phyloP scores from a whole-genome alignment of 805 yeast species.

The Starmerella vitae region DNA sequence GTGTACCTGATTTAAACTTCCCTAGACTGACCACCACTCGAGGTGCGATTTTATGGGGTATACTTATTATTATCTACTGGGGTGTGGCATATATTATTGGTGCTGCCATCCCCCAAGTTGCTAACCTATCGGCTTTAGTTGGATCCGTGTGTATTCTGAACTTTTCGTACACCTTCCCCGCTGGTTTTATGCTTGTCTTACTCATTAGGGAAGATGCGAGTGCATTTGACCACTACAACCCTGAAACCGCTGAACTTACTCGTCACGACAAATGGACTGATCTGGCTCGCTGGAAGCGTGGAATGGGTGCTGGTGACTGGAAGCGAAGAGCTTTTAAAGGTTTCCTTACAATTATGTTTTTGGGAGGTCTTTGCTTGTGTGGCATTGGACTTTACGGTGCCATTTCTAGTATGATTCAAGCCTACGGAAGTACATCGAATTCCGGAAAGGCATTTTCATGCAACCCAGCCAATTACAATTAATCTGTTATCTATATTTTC shows the following conservation, averaged over 20 bases:
- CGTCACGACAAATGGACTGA: constrained; percentile 24
- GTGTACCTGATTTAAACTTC: constrained; percentile 26
- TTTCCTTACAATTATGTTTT: constrained; percentile 20
- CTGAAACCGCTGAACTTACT: constrained; percentile 9
- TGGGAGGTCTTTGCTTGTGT: constrained; percentile 26
- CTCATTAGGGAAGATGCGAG: constrained; percentile 14
- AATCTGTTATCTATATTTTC: no score
- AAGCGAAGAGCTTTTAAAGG: constrained; percentile 18
- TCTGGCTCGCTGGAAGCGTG: constrained; percentile 30
- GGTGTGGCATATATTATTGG: constrained; percentile 34
- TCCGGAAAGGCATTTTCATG: constrained; percentile 2
- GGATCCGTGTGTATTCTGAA: constrained; percentile 36
- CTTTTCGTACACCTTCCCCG: constrained; percentile 37
- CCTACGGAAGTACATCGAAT: constrained; percentile 2
- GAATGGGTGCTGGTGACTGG: constrained; percentile 19
- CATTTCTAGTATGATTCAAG: constrained; percentile 14
- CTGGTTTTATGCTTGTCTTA: constrained; percentile 16
- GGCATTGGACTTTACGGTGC: constrained; percentile 25
- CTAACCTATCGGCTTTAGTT: constrained; percentile 29
- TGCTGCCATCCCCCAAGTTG: constrained; percentile 34
- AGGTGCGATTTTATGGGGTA: constrained; percentile 31
- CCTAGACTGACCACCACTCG: constrained; percentile 27
- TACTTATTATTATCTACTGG: constrained; percentile 32
- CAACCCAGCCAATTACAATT: constrained; percentile 9
- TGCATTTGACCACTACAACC: constrained; percentile 11